These are phyloP conservation scores for Pseudozyma sp. DNA, from an alignment of 1,284 basidiomycete genomes.

Conservation along the genomic window DNA sequence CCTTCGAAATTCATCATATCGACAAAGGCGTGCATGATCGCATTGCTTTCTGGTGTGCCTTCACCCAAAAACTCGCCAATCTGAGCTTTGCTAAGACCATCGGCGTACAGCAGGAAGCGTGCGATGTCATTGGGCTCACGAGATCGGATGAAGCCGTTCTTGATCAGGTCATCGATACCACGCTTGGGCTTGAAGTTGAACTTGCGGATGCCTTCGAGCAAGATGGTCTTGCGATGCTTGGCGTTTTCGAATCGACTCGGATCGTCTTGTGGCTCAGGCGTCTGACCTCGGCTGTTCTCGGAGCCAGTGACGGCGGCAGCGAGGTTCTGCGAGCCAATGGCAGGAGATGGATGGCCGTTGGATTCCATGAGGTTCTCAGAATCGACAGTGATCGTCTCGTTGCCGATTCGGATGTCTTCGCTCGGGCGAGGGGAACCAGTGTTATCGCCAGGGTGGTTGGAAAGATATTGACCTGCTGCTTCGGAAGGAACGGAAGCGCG, in stretches of 20 bases:
- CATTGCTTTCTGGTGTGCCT: constrained; percentile 67
- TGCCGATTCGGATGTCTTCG: constrained; percentile 53
- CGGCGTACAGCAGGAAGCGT: constrained; percentile 85
- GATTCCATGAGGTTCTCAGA: constrained; percentile 49
- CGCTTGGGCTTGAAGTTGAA: constrained; percentile 95
- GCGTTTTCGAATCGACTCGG: constrained; percentile 93
- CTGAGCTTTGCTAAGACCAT: constrained; percentile 93
- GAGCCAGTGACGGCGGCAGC: constrained; percentile 7
- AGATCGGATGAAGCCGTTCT: constrained; percentile 87
- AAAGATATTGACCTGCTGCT: constrained; percentile 18
- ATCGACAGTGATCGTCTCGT: constrained; percentile 51
- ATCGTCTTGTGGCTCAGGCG: constrained; percentile 75
- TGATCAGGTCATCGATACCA: constrained; percentile 89
- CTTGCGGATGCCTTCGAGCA: constrained; percentile 94
- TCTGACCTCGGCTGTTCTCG: constrained; percentile 33
- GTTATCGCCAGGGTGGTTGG: constrained; percentile 19
- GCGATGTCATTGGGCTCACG: constrained; percentile 85
- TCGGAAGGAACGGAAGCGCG: constrained; percentile 32
- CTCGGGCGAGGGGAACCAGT: constrained; percentile 44
- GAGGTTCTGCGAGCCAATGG: constrained; percentile 8
- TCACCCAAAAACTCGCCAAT: constrained; percentile 95
- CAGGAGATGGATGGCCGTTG: constrained; percentile 25
- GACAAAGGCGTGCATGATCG: constrained; percentile 69
- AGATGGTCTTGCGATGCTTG: constrained; percentile 94
- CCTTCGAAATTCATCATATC: constrained; percentile 68